phyloP scores from a whole-genome alignment of 768 basidiomycete genomes.

The Pleurotus tuoliensis region DNA sequence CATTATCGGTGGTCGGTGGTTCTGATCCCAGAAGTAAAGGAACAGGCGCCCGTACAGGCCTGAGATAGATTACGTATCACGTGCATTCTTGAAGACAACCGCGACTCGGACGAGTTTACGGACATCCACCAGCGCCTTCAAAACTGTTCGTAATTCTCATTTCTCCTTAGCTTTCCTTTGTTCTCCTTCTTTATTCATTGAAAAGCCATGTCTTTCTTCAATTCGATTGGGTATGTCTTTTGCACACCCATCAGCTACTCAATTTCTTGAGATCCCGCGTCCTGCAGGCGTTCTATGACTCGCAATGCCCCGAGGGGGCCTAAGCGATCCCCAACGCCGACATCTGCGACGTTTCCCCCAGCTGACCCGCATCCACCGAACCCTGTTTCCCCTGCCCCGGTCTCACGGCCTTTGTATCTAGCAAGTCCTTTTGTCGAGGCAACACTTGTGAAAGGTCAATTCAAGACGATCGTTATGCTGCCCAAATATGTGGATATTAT shows the following conservation, averaged over 20 bases:
- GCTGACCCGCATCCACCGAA: conserved; percentile 38
- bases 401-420: conserved; percentile 73
- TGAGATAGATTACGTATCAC: no score
- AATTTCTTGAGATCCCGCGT: conserved; percentile 5
- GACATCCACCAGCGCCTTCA: no score
- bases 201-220: conserved; percentile 73
- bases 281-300: conserved; percentile 66
- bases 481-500: conserved; percentile 98
- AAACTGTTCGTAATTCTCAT: background rate
- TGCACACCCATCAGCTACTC: background rate
- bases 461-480: conserved; percentile 94
- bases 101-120: no score
- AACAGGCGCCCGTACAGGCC: no score
- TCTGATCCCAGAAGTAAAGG: no score
- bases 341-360: conserved; percentile 55
- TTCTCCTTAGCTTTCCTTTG: background rate
- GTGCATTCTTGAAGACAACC: no score
- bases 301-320: conserved; percentile 57
- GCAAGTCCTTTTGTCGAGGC: conserved; percentile 97
- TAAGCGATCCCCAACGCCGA: conserved; percentile 74
- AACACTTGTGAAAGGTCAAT: conserved; percentile 93
- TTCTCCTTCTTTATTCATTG: background rate
- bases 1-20: no score
- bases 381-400: conserved; percentile 34
- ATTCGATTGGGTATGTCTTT: conserved; percentile 64